Conservation (phyloP, 2,329 filamentous ascomycete genomes). For the Phoma herbarum region DNA sequence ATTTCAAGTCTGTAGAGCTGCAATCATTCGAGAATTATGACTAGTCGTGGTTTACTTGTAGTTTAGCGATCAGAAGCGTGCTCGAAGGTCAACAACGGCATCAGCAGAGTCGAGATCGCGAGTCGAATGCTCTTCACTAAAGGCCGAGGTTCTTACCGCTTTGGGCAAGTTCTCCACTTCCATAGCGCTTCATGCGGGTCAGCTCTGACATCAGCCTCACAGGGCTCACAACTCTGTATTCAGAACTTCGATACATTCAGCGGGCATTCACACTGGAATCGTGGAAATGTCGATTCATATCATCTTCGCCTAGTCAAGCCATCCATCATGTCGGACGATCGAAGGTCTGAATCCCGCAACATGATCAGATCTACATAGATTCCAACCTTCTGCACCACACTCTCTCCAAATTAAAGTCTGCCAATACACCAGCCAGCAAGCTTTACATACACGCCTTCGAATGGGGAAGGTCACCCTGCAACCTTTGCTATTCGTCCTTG, state of each 20-base stretch:
- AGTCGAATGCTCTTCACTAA: conserved; percentile 10
- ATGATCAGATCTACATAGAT: not conserved
- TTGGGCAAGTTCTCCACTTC: conserved; percentile 10
- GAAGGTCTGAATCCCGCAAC: not conserved
- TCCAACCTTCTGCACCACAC: not conserved
- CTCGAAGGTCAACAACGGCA: too few relatives aligned
- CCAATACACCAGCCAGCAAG: not conserved
- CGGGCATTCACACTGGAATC: not conserved
- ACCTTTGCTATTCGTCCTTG: not conserved
- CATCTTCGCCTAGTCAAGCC: not conserved
- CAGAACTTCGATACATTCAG: not conserved
- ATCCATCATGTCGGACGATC: not conserved
- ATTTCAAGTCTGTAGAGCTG: not conserved
- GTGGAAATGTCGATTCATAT: not conserved
- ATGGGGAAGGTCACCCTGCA: not conserved
- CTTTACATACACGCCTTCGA: not conserved
- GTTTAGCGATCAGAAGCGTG: too few relatives aligned
- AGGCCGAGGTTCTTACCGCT: conserved; percentile 14
- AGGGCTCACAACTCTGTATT: not conserved
- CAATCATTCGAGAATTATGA: not conserved
- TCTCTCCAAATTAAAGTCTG: not conserved
- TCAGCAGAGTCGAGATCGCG: conserved; percentile 2
- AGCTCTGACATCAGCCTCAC: not conserved
- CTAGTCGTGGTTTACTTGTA: not conserved
- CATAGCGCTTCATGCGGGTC: conserved; percentile 1